Evolutionary conservation across 371 early-diverging fungal species (phyloP), one percentile per base, ranked within the genome.

Genomic region (Apophysomyces ossiformis): DNA sequence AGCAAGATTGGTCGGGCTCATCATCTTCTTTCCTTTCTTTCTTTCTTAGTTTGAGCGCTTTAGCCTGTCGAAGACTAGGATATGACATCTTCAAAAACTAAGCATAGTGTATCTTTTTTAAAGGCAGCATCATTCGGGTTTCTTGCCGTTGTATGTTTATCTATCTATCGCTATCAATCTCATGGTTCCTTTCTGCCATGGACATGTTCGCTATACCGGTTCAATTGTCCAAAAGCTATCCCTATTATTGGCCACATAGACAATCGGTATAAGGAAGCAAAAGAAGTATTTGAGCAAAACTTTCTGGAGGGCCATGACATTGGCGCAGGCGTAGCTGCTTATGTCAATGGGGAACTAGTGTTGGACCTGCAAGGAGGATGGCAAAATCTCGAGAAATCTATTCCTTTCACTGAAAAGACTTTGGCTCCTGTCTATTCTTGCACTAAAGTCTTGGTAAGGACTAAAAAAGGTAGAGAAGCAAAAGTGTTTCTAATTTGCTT

Each of bases 391-490:
- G 69, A 70, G 35, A 66, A 69, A 8, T 66, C 60, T 1, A 72
- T 61, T 0, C 71, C 66, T 6, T 93, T 89, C 66, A 70, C 82
- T 39, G 74, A 85, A 38, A 62, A 77, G 26, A 85, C 87, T 0
- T 69, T 93, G 43, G 87, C 87, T 65, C 78, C 89, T 65, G 89
- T 92, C 1, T 92, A 85, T 70, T 91, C 91, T 0, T 73, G 80
- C 37, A 84, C 88, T 37, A 92, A 91, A 73, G 77, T 70, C 4
- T 69, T 92, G 66, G 86, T 87, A 73, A 61, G 64, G 15, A 32
- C 44, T n/a, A 1, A n/a, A 54, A 45, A 35, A 9, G 6, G 44
- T 5, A 45, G 47, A 45, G 4, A 21, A 8, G 18, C 12, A 15
- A n/a, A 61, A 47, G 32, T 26, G 35, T 4, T 4, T 13, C 15